phyloP scores from a whole-genome alignment of 768 basidiomycete genomes.

The Imleria badia region DNA sequence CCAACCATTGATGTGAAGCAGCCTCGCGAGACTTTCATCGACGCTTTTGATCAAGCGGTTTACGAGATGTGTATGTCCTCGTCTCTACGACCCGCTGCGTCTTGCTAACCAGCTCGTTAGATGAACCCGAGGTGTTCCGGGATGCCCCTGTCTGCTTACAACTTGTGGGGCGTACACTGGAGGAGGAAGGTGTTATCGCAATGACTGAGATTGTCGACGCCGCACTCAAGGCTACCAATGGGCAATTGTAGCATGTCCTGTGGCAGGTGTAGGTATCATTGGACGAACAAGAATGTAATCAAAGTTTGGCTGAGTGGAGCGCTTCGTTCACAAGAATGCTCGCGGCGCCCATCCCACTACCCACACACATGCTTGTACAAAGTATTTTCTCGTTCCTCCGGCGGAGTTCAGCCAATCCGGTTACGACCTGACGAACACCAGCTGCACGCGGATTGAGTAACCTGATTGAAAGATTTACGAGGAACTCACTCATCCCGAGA shows the following conservation, averaged over 20 bases:
- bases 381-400: conserved; percentile 67
- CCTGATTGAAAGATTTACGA: neutral
- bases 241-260: neutral
- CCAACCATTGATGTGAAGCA: conserved; percentile 48
- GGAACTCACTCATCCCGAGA: conserved; percentile 73
- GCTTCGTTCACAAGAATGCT: conserved; percentile 77
- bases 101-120: conserved; percentile 33
- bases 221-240: conserved; percentile 40
- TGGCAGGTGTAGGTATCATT: neutral
- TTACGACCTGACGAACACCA: conserved; percentile 83
- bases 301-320: conserved; percentile 25
- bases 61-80: conserved; percentile 53
- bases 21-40: conserved; percentile 47
- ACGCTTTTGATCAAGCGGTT: conserved; percentile 44
- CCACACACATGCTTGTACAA: conserved; percentile 81
- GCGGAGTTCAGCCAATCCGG: conserved; percentile 80
- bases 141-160: conserved; percentile 67
- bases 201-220: conserved; percentile 66
- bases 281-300: neutral
- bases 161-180: conserved; percentile 64
- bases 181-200: conserved; percentile 72
- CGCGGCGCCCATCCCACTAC: conserved; percentile 89
- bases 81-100: neutral
- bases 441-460: conserved; percentile 43
- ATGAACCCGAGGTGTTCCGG: conserved; percentile 53